These are phyloP conservation scores for Microcyclosporella mali DNA, from an alignment of 2,329 filamentous ascomycete genomes.

Conservation along the genomic window DNA sequence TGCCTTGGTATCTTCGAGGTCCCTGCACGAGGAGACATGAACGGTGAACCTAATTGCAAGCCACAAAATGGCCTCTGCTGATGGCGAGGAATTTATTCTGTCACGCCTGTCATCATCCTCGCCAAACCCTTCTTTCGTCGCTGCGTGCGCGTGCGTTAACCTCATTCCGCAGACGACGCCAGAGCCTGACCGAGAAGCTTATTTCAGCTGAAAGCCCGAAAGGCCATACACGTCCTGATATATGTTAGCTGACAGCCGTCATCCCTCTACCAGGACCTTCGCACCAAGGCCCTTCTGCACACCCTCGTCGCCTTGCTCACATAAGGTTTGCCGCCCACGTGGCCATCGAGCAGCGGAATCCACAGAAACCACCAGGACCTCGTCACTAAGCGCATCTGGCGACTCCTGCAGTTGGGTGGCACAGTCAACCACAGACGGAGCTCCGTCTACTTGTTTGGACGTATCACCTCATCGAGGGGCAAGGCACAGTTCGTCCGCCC, in stretches of 20 bases:
- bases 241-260: no score
- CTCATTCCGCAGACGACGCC: conserved; percentile 4
- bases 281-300: background rate
- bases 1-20: background rate
- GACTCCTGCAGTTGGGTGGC: no score
- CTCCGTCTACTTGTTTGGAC: no score
- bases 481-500: no score
- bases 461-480: no score
- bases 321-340: conserved; percentile 11
- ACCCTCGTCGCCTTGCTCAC: background rate
- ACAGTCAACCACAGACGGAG: no score
- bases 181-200: conserved; percentile 12
- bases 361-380: no score
- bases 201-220: conserved; percentile 13
- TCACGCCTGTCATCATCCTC: conserved; percentile 6
- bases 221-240: background rate
- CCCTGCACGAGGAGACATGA: background rate
- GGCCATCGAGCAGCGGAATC: conserved; percentile 7
- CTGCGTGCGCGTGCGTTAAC: conserved; percentile 1
- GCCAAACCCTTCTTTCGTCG: conserved; percentile 1
- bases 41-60: conserved; percentile 6
- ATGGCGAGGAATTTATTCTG: background rate
- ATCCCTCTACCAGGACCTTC: no score
- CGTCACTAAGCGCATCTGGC: no score
- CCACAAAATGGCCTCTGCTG: conserved; percentile 1